Base-by-base conservation (phyloP, 768 basidiomycete species). In the Psilocybe cubensis region DNA sequence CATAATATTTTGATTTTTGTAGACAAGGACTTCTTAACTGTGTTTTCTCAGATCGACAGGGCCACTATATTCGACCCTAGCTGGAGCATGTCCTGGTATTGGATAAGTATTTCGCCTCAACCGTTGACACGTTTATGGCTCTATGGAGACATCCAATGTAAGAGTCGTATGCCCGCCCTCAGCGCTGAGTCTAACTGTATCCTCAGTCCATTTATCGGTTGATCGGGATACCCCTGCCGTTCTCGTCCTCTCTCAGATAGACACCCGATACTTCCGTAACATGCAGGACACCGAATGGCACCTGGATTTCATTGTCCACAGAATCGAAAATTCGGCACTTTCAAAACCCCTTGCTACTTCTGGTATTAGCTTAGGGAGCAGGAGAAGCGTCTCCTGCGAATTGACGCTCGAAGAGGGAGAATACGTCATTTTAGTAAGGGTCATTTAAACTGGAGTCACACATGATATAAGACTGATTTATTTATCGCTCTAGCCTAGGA, bases 111-210 rank as follows among this genome's bases (percentile, higher is more conserved):
- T 4, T 70, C 66, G 10, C 59, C 66, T 5, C 68, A 72, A 27
- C 68, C 72, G 4, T 65, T 71, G 35, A 67, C 73, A 9, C 69
- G 73, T 29, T 77, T 78, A 0, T 79, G 78, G 76, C 69, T 73
- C 12, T 80, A 72, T 51, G 80, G 79, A 20, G 80, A 81, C 54
- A 65, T 81, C 18, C 72, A 75, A 9, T 82, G 79, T 80, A 56
- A 47, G 79, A 58, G n/a, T n/a, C n/a, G n/a, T n/a, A n/a, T n/a
- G n/a, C n/a, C n/a, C n/a, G n/a, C n/a, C n/a, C n/a, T n/a, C n/a
- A n/a, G n/a, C n/a, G n/a, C n/a, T n/a, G n/a, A n/a, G n/a, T n/a
- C n/a, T n/a, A n/a, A n/a, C n/a, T n/a, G n/a, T n/a, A n/a, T n/a
- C n/a, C n/a, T n/a, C n/a, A 29, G n/a, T 52, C 27, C 33, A 40